phyloP scores from a whole-genome alignment of 164 flowering plant species.

The Piper longum region DNA sequence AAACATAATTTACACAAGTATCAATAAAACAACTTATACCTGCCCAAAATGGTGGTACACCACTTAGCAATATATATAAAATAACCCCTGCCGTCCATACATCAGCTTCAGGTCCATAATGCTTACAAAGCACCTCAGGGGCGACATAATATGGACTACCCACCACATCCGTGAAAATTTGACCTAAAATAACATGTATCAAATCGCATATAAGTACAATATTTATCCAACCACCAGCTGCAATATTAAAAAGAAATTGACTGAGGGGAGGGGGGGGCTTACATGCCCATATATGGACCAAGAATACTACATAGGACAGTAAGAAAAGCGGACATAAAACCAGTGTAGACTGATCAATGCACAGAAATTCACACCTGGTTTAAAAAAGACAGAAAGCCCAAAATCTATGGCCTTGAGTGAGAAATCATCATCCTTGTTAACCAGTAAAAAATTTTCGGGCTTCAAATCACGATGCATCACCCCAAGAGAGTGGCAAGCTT shows the following conservation, averaged over 20 bases:
- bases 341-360: background rate
- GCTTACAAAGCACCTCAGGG: conserved; percentile 93
- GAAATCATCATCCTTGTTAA: conserved; percentile 77
- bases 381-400: conserved; percentile 87
- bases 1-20: background rate
- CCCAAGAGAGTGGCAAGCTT: conserved; percentile 86
- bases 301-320: too few relatives aligned
- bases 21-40: conserved; percentile 24
- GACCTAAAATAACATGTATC: conserved; percentile 37
- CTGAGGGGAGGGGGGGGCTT: background rate
- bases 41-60: conserved; percentile 99
- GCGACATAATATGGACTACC: conserved; percentile 99
- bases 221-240: background rate
- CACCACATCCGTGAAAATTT: conserved; percentile 86
- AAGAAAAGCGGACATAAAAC: background rate
- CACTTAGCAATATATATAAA: conserved; percentile 79
- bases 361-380: conserved; percentile 43
- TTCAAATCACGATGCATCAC: conserved; percentile 89
- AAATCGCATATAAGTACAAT: background rate
- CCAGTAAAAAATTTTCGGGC: conserved; percentile 81
- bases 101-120: conserved; percentile 92
- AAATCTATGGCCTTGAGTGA: conserved; percentile 92
- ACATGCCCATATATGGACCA: background rate
- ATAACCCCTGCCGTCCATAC: conserved; percentile 99
- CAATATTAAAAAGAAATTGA: background rate